Evolutionary conservation across 225 moss, liverwort and hornwort genomes (phyloP).

Genomic region (Anthoceros angustus): DNA sequence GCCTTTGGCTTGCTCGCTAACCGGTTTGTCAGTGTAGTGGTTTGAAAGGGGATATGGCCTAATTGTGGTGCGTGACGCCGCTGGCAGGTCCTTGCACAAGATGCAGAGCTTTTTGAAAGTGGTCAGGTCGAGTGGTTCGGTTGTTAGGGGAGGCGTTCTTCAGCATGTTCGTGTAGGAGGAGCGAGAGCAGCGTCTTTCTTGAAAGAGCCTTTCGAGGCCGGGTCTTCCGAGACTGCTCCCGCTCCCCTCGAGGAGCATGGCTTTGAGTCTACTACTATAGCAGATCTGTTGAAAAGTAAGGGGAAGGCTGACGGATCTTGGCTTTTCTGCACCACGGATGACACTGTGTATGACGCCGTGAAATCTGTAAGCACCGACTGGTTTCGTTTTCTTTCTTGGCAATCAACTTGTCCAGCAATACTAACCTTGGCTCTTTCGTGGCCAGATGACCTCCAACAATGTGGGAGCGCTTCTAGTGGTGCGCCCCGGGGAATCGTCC

Average conservation of each 20-base stretch:
- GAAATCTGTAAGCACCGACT: constrained; percentile 41
- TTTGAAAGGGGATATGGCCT: background rate
- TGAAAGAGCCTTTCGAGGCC: constrained; percentile 29
- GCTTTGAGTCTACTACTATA: constrained; percentile 86
- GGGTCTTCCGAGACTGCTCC: constrained; percentile 20
- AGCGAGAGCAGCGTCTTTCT: constrained; percentile 14
- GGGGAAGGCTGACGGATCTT: constrained; percentile 67
- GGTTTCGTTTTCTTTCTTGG: no score
- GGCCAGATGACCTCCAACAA: constrained; percentile 83
- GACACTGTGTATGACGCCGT: constrained; percentile 88
- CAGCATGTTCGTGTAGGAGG: constrained; percentile 41
- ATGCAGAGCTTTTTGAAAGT: constrained; percentile 74
- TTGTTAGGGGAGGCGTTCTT: constrained; percentile 39
- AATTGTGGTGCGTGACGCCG: background rate
- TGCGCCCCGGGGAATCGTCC: constrained; percentile 44
- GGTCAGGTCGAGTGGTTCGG: constrained; percentile 36
- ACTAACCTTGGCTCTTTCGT: background rate
- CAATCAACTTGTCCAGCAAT: background rate
- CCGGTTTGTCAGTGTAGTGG: background rate
- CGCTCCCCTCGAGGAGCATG: constrained; percentile 54
- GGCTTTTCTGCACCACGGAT: constrained; percentile 78
- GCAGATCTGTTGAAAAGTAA: constrained; percentile 72
- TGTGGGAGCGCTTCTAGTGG: constrained; percentile 88
- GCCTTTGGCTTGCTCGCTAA: no score
- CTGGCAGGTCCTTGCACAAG: constrained; percentile 10